Conservation (phyloP, 1,284 basidiomycete species). For the Ceratorhiza oryzae-sativae region DNA sequence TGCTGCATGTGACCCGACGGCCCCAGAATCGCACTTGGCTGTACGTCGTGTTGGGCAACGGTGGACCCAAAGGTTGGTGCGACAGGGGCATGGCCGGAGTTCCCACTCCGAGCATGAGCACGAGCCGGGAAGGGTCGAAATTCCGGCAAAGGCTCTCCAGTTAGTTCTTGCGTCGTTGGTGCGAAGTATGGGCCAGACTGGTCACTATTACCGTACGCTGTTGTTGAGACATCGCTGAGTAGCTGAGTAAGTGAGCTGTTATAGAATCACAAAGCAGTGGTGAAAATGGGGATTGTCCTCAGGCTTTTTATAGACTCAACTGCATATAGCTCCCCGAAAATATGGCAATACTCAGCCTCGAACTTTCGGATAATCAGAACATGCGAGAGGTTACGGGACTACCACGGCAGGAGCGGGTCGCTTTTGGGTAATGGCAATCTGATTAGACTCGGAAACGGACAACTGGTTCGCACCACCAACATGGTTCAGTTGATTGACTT, state of each 20-base stretch:
- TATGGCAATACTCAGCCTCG: too few relatives aligned
- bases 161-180: not conserved
- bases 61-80: not conserved
- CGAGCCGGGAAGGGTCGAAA: slow-evolving; percentile 30
- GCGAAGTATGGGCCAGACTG: not conserved
- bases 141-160: not conserved
- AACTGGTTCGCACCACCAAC: not conserved
- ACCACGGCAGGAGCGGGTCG: too few relatives aligned
- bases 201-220: not conserved
- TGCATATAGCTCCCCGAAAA: too few relatives aligned
- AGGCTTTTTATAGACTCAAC: too few relatives aligned
- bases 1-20: not conserved
- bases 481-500: not conserved
- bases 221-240: slow-evolving; percentile 22
- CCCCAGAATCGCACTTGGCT: not conserved
- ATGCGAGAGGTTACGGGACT: too few relatives aligned
- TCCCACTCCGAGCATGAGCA: too few relatives aligned
- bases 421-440: too few relatives aligned
- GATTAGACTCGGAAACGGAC: not conserved
- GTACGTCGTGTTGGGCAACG: not conserved
- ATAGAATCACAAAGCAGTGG: not conserved
- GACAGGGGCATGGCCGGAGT: too few relatives aligned
- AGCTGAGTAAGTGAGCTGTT: not conserved
- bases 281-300: not conserved
- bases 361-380: too few relatives aligned